Conservation (phyloP, 805 yeast species). For the Lachancea cidri region DNA sequence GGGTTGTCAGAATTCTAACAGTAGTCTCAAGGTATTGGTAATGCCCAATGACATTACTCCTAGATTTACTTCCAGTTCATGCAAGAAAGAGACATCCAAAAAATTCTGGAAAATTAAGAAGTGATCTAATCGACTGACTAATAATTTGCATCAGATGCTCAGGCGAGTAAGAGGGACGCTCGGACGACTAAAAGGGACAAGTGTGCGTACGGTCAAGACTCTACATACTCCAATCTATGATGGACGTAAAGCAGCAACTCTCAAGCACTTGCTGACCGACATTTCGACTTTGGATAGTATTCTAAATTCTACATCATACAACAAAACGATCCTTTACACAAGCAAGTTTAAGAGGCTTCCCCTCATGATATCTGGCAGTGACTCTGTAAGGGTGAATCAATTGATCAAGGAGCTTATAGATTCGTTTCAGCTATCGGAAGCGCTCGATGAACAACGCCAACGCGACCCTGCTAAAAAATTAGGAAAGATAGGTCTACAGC, state of each 20-base stretch:
- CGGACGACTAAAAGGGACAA: not conserved
- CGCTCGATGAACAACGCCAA: constrained; percentile 6
- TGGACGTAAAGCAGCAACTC: constrained; percentile 9
- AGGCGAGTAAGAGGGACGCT: not conserved
- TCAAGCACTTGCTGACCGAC: constrained; percentile 14
- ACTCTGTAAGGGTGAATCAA: constrained; percentile 15
- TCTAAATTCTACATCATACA: constrained; percentile 18
- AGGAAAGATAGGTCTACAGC: constrained; percentile 24
- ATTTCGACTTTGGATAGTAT: constrained; percentile 19
- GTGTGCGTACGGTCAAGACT: constrained; percentile 18
- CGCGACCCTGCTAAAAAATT: constrained; percentile 13
- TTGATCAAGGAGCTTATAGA: constrained; percentile 19
- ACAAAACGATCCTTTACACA: constrained; percentile 20
- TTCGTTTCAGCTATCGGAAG: constrained; percentile 19
- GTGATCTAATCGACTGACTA: no score
- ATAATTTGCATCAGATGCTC: no score
- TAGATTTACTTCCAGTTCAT: no score
- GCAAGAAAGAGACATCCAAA: no score
- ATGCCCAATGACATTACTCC: no score
- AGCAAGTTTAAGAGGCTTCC: constrained; percentile 23
- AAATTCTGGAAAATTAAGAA: constrained; percentile 1
- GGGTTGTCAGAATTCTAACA: not conserved
- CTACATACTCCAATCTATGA: constrained; percentile 25
- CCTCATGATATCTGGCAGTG: constrained; percentile 18
- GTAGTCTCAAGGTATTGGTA: not conserved